Conservation (phyloP, 1,284 basidiomycete genomes). For the Cutaneotrichosporon curvatum region DNA sequence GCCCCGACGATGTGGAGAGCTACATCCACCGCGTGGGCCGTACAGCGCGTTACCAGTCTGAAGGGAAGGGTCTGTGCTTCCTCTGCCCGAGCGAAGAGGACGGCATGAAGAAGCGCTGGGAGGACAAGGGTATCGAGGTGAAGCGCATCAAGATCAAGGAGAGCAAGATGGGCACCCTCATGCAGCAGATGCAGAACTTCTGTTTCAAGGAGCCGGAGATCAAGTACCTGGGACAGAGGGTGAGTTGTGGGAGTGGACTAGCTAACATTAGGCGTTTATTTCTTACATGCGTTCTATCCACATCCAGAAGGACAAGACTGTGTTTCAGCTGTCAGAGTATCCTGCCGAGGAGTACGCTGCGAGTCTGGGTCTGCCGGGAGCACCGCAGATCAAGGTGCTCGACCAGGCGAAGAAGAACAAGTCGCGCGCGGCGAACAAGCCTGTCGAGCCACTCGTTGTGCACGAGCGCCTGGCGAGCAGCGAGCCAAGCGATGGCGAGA, state of each 20-base stretch:
- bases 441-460: slow-evolving; percentile 12
- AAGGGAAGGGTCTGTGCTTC: slow-evolving; percentile 79
- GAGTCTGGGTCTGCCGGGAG: slow-evolving; percentile 85
- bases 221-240: slow-evolving; percentile 91
- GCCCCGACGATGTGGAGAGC: slow-evolving; percentile 94
- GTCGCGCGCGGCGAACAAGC: slow-evolving; percentile 22
- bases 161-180: slow-evolving; percentile 75
- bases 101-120: slow-evolving; percentile 69
- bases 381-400: slow-evolving; percentile 87
- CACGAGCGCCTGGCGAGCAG: slow-evolving; percentile 20
- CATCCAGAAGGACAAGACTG: slow-evolving; percentile 86
- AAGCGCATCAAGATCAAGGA: slow-evolving; percentile 83
- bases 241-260: slow-evolving; percentile 46
- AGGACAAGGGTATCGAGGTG: slow-evolving; percentile 66
- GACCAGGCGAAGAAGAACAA: slow-evolving; percentile 38
- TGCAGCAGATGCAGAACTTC: slow-evolving; percentile 83
- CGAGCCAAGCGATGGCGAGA: slow-evolving; percentile 20
- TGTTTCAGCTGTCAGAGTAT: slow-evolving; percentile 78
- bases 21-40: slow-evolving; percentile 96
- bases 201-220: slow-evolving; percentile 95
- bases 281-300: slow-evolving; percentile 91
- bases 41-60: slow-evolving; percentile 86
- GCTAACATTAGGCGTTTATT: slow-evolving; percentile 69
- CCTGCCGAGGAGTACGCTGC: slow-evolving; percentile 80
- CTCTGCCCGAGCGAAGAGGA: slow-evolving; percentile 85